These are phyloP conservation scores for Fonsecaea multimorphosa DNA, from an alignment of 2,329 filamentous ascomycete genomes.

Conservation along the genomic window DNA sequence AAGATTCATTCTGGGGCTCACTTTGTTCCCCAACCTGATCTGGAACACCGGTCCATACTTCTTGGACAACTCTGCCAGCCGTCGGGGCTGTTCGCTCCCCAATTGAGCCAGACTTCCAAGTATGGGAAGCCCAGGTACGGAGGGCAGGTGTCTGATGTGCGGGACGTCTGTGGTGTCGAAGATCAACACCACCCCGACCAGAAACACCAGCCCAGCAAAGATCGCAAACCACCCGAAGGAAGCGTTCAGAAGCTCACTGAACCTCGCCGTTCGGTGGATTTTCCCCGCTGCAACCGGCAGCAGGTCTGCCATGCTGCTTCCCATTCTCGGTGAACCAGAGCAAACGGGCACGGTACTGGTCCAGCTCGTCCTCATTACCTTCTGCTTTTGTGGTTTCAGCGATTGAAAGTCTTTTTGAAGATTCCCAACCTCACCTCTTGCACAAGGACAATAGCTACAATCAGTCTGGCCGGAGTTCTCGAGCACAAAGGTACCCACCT, in stretches of 20 bases:
- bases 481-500: too few species aligned
- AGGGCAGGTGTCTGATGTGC: conserved; percentile 66
- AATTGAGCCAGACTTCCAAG: conserved; percentile 68
- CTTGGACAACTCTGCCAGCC: conserved; percentile 62
- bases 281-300: conserved; percentile 12
- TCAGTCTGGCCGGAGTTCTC: too few species aligned
- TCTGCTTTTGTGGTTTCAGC: too few species aligned
- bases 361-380: too few species aligned
- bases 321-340: not conserved
- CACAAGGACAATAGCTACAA: not conserved
- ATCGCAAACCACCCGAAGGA: not conserved
- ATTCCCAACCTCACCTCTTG: not conserved
- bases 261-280: conserved; percentile 32
- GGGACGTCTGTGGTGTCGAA: conserved; percentile 60
- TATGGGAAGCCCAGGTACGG: conserved; percentile 66
- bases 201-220: conserved; percentile 46
- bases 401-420: not conserved
- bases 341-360: not conserved
- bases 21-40: conserved; percentile 48
- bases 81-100: conserved; percentile 62
- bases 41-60: conserved; percentile 70
- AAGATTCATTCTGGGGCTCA: conserved; percentile 42
- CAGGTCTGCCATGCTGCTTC: conserved; percentile 11
- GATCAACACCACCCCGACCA: conserved; percentile 44
- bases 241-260: not conserved